Evolutionary conservation across 139 green algal genomes (phyloP).

Genomic region (Chlorella sp.): DNA sequence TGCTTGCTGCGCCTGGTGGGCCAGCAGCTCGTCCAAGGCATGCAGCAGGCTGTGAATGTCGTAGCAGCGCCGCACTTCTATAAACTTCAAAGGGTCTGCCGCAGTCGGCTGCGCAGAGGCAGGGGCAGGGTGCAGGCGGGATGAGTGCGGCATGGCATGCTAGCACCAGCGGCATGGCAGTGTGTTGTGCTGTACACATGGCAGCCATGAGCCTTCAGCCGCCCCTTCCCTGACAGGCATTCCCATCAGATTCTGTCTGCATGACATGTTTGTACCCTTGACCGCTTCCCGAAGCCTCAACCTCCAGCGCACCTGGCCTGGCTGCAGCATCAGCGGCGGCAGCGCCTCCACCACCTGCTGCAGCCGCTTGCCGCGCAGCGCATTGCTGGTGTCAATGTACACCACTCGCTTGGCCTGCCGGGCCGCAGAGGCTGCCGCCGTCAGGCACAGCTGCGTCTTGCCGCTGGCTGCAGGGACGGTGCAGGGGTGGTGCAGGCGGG

Average conservation of each 20-base stretch:
- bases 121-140: no score
- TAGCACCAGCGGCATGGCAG: no score
- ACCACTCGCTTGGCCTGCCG: slow-evolving; percentile 17
- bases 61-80: slow-evolving; percentile 36
- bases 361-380: slow-evolving; percentile 31
- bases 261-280: no score
- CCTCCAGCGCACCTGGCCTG: no score
- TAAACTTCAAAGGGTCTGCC: not conserved
- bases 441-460: slow-evolving; percentile 56
- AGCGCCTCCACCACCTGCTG: not conserved
- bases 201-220: no score
- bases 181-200: no score
- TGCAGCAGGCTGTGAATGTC: slow-evolving; percentile 35
- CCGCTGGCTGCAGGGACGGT: slow-evolving; percentile 24
- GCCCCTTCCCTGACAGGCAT: no score
- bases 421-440: slow-evolving; percentile 7
- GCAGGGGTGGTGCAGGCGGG: no score
- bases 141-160: no score
- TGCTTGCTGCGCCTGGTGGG: slow-evolving; percentile 6
- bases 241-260: no score
- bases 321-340: not conserved
- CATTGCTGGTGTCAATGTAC: slow-evolving; percentile 48
- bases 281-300: no score
- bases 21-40: slow-evolving; percentile 27
- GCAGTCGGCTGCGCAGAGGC: no score